These are phyloP conservation scores for Macrophomina pseudophaseolina DNA, from an alignment of 2,329 filamentous ascomycete species.

Conservation along the genomic window DNA sequence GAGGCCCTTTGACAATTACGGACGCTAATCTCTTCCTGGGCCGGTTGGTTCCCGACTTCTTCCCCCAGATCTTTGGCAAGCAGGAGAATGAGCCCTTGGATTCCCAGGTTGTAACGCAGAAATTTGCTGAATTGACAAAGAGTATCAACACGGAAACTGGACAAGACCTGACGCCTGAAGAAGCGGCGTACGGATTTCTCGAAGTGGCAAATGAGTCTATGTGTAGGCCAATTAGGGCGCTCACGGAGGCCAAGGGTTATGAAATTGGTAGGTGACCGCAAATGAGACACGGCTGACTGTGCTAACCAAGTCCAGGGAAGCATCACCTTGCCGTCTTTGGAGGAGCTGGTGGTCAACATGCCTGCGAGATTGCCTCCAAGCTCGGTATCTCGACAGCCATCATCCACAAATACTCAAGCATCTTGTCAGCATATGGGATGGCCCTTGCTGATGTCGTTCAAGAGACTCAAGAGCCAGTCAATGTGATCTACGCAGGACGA, in stretches of 20 bases:
- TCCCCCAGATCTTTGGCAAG: conserved; percentile 42
- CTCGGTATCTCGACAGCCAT: conserved; percentile 52
- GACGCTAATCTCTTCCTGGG: conserved; percentile 80
- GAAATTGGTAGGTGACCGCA: conserved; percentile 26
- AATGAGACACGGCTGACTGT: not conserved
- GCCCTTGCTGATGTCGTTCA: conserved; percentile 28
- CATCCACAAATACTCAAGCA: conserved; percentile 53
- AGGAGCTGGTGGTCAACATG: conserved; percentile 46
- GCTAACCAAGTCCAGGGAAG: conserved; percentile 60
- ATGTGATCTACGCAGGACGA: conserved; percentile 65
- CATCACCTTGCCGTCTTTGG: conserved; percentile 38
- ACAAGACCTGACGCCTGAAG: conserved; percentile 36
- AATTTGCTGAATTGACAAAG: conserved; percentile 50
- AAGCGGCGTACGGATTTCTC: conserved; percentile 35
- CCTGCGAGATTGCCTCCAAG: conserved; percentile 49
- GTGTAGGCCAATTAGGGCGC: conserved; percentile 36
- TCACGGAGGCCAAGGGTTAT: conserved; percentile 38
- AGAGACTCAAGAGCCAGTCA: conserved; percentile 77
- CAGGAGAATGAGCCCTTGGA: conserved; percentile 47
- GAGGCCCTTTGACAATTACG: conserved; percentile 84
- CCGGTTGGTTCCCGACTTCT: conserved; percentile 42
- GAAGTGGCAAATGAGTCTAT: conserved; percentile 45
- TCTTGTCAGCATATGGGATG: conserved; percentile 59
- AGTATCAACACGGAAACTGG: conserved; percentile 48
- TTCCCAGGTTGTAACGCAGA: conserved; percentile 45